phyloP scores from a whole-genome alignment of 2,329 filamentous ascomycete genomes.

The Dothiorella sarmentorum region DNA sequence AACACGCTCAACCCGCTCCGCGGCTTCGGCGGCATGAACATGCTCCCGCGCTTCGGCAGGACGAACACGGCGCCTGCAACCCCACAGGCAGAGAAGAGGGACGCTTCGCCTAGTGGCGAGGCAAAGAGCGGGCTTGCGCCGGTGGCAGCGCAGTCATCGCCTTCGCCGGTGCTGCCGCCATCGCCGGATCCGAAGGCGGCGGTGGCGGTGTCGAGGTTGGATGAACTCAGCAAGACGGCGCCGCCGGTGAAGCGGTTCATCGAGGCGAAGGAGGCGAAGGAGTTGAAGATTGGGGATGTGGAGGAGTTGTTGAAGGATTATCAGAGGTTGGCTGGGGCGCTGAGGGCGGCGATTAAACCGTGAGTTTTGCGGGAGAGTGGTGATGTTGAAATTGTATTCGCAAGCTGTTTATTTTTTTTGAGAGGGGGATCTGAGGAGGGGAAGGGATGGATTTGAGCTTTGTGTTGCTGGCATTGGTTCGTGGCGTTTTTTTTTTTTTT shows the following conservation, averaged over 20 bases:
- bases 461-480: too few species aligned
- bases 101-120: background rate
- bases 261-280: slow-evolving; percentile 44
- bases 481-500: too few species aligned
- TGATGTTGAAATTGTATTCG: too few species aligned
- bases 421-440: too few species aligned
- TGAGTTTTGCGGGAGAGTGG: background rate
- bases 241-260: slow-evolving; percentile 48
- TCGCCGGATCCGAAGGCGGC: slow-evolving; percentile 30
- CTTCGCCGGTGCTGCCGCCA: background rate
- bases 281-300: slow-evolving; percentile 47
- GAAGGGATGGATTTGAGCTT: too few species aligned
- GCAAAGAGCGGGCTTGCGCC: background rate
- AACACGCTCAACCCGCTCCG: slow-evolving; percentile 81
- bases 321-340: slow-evolving; percentile 42
- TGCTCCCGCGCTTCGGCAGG: slow-evolving; percentile 73
- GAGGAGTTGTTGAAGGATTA: slow-evolving; percentile 46
- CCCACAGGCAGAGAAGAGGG: background rate
- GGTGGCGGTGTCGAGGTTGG: slow-evolving; percentile 44
- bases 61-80: slow-evolving; percentile 43
- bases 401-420: too few species aligned
- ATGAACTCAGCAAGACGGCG: slow-evolving; percentile 43
- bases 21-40: slow-evolving; percentile 68
- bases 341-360: slow-evolving; percentile 30
- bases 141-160: too few species aligned